Conservation (phyloP, 1,284 basidiomycete genomes). For the Fomitiporia mediterranea region DNA sequence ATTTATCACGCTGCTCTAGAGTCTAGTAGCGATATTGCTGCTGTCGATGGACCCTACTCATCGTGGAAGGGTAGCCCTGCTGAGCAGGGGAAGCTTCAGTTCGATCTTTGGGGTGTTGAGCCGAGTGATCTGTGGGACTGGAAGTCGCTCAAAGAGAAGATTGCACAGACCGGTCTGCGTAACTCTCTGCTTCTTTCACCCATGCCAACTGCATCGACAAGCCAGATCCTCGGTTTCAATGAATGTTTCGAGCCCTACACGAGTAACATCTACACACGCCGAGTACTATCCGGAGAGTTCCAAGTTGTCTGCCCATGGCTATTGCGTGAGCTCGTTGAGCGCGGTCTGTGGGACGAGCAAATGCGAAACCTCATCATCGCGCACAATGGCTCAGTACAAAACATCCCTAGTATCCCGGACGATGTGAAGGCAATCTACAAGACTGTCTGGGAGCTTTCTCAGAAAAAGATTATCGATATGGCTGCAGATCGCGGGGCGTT, state of each 20-base stretch:
- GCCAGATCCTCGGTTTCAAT: slow-evolving; percentile 98
- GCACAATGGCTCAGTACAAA: slow-evolving; percentile 93
- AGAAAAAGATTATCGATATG: slow-evolving; percentile 98
- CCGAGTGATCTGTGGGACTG: slow-evolving; percentile 97
- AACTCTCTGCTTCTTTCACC: slow-evolving; percentile 96
- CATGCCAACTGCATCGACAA: slow-evolving; percentile 99
- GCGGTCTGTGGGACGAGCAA: slow-evolving; percentile 93
- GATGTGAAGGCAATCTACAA: slow-evolving; percentile 97
- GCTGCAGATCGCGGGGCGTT: slow-evolving; percentile 98
- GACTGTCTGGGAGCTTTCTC: slow-evolving; percentile 99
- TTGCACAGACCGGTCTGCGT: slow-evolving; percentile 81
- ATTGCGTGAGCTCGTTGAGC: slow-evolving; percentile 93
- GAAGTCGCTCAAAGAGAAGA: slow-evolving; percentile 83
- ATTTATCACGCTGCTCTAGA: slow-evolving; percentile 97
- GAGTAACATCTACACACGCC: slow-evolving; percentile 98
- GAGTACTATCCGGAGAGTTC: slow-evolving; percentile 99
- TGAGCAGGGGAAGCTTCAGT: slow-evolving; percentile 86
- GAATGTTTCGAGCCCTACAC: slow-evolving; percentile 99
- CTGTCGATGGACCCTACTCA: slow-evolving; percentile 81
- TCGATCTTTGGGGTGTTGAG: slow-evolving; percentile 92
- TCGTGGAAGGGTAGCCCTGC: slow-evolving; percentile 92
- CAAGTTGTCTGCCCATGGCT: slow-evolving; percentile 99
- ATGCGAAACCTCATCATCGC: slow-evolving; percentile 99
- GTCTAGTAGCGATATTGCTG: slow-evolving; percentile 88
- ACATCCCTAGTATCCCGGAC: slow-evolving; percentile 80